phyloP scores from a whole-genome alignment of 75 land plant genomes.

The Pinus tabuliformis region DNA sequence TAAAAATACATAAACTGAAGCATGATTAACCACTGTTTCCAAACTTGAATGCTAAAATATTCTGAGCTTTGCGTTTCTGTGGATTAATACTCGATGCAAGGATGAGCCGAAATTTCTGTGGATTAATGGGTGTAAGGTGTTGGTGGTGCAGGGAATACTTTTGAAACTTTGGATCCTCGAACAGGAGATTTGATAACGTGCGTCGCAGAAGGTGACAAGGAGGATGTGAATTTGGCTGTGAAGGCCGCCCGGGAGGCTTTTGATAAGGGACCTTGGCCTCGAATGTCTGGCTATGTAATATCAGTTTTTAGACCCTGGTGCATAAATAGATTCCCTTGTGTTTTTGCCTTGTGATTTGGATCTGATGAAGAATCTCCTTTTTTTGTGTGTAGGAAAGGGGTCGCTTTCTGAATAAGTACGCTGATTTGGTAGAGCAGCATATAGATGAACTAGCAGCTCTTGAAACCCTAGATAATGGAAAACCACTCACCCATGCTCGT shows the following conservation, averaged over 20 bases:
- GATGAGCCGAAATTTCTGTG: too few species aligned
- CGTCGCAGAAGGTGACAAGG: background rate
- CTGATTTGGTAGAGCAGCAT: slow-evolving; percentile 71
- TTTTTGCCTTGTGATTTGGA: too few species aligned
- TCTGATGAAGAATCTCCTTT: background rate
- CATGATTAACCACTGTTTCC: too few species aligned
- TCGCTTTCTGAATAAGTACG: slow-evolving; percentile 48
- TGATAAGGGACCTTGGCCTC: slow-evolving; percentile 74
- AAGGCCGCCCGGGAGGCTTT: slow-evolving; percentile 72
- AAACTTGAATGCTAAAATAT: too few species aligned
- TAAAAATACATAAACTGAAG: too few species aligned
- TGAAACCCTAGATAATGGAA: slow-evolving; percentile 71
- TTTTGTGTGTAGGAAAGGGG: background rate
- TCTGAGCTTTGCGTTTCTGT: too few species aligned
- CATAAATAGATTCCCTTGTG: too few species aligned
- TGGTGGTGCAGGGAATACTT: slow-evolving; percentile 50
- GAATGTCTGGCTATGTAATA: slow-evolving; percentile 50
- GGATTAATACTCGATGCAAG: too few species aligned
- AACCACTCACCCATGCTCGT: slow-evolving; percentile 36
- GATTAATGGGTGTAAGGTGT: too few species aligned
- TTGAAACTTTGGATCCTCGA: slow-evolving; percentile 70
- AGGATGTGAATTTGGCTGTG: slow-evolving; percentile 29
- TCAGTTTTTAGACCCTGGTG: too few species aligned
- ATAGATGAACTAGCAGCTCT: slow-evolving; percentile 60
- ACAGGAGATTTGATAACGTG: slow-evolving; percentile 46